phyloP scores from a whole-genome alignment of 73 alveolate species.

The Paramecium primaurelia region DNA sequence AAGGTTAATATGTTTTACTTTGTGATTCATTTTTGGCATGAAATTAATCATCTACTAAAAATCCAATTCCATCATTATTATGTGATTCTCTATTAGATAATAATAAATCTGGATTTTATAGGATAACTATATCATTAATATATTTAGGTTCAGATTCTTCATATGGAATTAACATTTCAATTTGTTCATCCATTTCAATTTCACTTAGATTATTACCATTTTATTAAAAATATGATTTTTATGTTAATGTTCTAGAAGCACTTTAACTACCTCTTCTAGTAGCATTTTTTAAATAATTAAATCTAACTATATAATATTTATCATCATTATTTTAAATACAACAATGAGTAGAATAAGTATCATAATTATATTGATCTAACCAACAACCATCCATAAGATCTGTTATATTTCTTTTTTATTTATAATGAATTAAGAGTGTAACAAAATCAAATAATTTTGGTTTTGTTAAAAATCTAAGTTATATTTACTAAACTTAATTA shows the following conservation, averaged over 20 bases:
- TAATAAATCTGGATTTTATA: background rate
- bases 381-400: slow-evolving; percentile 45
- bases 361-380: background rate
- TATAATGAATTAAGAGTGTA: background rate
- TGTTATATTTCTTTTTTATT: background rate
- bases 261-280: background rate
- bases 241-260: background rate
- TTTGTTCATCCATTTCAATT: slow-evolving; percentile 10
- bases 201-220: background rate
- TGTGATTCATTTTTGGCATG: background rate
- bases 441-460: background rate
- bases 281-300: background rate
- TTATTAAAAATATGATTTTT: background rate
- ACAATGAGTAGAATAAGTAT: background rate
- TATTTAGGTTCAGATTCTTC: slow-evolving; percentile 39
- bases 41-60: background rate
- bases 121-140: background rate
- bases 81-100: slow-evolving; percentile 25
- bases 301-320: background rate
- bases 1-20: background rate
- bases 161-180: background rate
- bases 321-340: background rate
- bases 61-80: background rate
- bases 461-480: background rate
- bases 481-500: background rate